phyloP scores from a whole-genome alignment of 805 yeast species.

The Jamesozyma jinghongensis region DNA sequence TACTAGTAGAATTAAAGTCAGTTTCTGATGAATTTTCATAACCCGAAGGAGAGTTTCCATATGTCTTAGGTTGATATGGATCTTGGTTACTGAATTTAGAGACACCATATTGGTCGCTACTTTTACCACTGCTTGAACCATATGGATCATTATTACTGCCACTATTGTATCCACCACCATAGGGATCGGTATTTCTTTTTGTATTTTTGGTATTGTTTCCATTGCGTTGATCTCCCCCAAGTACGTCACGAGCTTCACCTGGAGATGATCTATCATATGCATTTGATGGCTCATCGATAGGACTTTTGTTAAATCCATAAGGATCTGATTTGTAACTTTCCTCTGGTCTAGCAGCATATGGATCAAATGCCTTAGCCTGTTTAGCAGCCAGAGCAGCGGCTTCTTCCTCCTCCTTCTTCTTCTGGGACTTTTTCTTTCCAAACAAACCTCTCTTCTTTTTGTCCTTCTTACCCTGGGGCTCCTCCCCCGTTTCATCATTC shows the following conservation, averaged over 20 bases:
- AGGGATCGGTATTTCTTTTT: background rate
- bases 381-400: background rate
- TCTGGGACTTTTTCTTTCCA: constrained; percentile 7
- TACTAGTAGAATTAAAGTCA: too few relatives aligned
- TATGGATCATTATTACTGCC: background rate
- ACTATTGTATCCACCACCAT: background rate
- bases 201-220: background rate
- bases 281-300: background rate
- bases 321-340: constrained; percentile 4
- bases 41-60: too few relatives aligned
- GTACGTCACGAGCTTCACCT: too few relatives aligned
- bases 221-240: background rate
- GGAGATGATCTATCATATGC: background rate
- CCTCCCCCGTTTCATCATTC: background rate
- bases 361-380: constrained; percentile 5
- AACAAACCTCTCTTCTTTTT: constrained; percentile 10
- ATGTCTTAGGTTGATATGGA: too few relatives aligned
- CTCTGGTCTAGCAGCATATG: constrained; percentile 7
- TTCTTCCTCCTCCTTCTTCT: background rate
- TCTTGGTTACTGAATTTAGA: too few relatives aligned
- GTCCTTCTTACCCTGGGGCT: constrained; percentile 2
- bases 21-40: too few relatives aligned
- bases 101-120: background rate
- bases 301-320: constrained; percentile 4
- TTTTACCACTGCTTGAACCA: background rate